These are phyloP conservation scores for Metarhizium brunneum DNA, from an alignment of 2,329 filamentous ascomycete genomes.

Conservation along the genomic window DNA sequence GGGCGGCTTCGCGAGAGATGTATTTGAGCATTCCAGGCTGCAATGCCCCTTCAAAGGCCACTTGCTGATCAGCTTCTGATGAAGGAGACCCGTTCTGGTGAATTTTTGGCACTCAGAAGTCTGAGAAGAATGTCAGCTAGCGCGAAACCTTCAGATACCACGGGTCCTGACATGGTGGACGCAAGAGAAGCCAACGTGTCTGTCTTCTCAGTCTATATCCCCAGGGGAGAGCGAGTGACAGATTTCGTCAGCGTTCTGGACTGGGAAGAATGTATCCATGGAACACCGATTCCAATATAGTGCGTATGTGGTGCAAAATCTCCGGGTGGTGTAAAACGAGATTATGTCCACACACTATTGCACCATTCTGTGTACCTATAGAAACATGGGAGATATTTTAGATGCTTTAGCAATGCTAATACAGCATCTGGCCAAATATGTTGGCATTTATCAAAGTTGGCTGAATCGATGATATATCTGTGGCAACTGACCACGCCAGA, in stretches of 20 bases:
- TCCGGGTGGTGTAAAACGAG: conserved; percentile 17
- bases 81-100: neutral
- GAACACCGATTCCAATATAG: conserved; percentile 19
- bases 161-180: conserved; percentile 14
- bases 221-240: conserved; percentile 14
- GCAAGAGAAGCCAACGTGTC: conserved; percentile 15
- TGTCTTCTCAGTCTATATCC: conserved; percentile 7
- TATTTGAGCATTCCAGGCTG: conserved; percentile 10
- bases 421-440: conserved; percentile 12
- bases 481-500: neutral
- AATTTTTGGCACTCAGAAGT: neutral
- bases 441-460: neutral
- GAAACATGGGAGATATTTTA: conserved; percentile 20
- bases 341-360: conserved; percentile 21
- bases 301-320: conserved; percentile 13
- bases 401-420: conserved; percentile 21
- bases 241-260: conserved; percentile 13
- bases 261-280: conserved; percentile 21
- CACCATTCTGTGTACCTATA: conserved; percentile 20
- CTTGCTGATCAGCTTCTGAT: conserved; percentile 2
- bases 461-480: neutral
- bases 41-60: conserved; percentile 13
- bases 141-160: conserved; percentile 7
- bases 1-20: conserved; percentile 15
- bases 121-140: neutral